phyloP scores from a whole-genome alignment of 2,329 filamentous ascomycete species.

The Talaromyces sp. region DNA sequence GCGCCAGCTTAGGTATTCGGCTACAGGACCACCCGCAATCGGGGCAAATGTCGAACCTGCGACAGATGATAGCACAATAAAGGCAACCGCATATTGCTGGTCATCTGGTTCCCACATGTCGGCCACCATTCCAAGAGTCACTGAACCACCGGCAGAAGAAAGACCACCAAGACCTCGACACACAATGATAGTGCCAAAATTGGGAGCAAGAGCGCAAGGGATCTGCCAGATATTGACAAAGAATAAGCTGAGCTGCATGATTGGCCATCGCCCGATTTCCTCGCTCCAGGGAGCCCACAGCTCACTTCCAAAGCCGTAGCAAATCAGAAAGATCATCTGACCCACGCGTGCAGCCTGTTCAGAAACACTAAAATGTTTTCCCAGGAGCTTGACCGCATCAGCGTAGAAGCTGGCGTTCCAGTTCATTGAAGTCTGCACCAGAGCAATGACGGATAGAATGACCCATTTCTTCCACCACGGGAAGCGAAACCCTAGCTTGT shows the following conservation, averaged over 20 bases:
- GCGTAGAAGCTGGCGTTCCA: slow-evolving; percentile 72
- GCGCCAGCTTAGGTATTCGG: slow-evolving; percentile 46
- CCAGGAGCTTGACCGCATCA: slow-evolving; percentile 60
- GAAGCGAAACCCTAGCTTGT: slow-evolving; percentile 60
- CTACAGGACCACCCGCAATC: slow-evolving; percentile 51
- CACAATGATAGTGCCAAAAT: slow-evolving; percentile 65
- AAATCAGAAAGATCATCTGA: slow-evolving; percentile 70
- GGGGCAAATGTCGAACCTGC: slow-evolving; percentile 47
- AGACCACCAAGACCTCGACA: slow-evolving; percentile 62
- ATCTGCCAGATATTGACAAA: slow-evolving; percentile 75
- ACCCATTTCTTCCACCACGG: slow-evolving; percentile 64
- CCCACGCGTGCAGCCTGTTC: slow-evolving; percentile 64
- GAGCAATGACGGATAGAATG: slow-evolving; percentile 64
- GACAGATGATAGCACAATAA: slow-evolving; percentile 56
- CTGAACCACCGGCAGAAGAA: slow-evolving; percentile 60
- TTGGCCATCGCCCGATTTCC: slow-evolving; percentile 70
- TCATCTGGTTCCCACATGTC: slow-evolving; percentile 57
- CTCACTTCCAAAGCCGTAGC: slow-evolving; percentile 81
- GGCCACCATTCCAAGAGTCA: slow-evolving; percentile 61
- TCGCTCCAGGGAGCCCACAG: slow-evolving; percentile 85
- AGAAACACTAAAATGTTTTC: slow-evolving; percentile 62
- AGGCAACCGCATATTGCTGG: slow-evolving; percentile 58
- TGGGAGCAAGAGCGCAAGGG: slow-evolving; percentile 66
- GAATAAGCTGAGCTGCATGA: slow-evolving; percentile 67
- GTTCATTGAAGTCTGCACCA: slow-evolving; percentile 71